Evolutionary conservation across 805 yeast species (phyloP).

Genomic region (Diddensiella santjacobensis): DNA sequence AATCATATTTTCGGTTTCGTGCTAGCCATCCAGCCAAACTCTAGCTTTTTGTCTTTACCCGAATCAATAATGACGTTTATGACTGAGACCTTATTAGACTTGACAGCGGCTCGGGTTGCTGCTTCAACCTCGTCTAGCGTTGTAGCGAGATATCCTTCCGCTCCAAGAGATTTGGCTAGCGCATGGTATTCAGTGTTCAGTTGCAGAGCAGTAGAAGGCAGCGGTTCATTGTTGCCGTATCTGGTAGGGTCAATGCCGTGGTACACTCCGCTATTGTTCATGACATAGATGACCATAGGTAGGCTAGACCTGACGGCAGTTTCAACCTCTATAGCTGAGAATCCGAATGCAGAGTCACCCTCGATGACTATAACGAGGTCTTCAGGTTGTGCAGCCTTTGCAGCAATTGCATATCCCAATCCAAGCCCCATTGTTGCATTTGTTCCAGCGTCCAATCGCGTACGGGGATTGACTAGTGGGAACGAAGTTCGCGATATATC

Average conservation of each 20-base stretch:
- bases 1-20: constrained; percentile 34
- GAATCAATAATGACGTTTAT: constrained; percentile 61
- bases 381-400: constrained; percentile 45
- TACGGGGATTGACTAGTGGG: constrained; percentile 48
- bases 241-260: constrained; percentile 49
- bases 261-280: constrained; percentile 72
- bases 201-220: constrained; percentile 60
- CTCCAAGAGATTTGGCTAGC: constrained; percentile 55
- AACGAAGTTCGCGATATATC: constrained; percentile 63
- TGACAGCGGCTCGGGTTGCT: constrained; percentile 37
- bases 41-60: constrained; percentile 51
- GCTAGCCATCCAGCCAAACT: constrained; percentile 69
- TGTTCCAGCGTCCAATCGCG: constrained; percentile 67
- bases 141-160: constrained; percentile 46
- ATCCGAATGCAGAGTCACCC: constrained; percentile 78
- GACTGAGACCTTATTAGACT: constrained; percentile 39
- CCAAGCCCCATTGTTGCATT: constrained; percentile 80
- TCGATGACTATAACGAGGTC: constrained; percentile 54
- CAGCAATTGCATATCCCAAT: constrained; percentile 63
- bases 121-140: constrained; percentile 40
- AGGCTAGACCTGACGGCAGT: constrained; percentile 55
- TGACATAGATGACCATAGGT: constrained; percentile 56
- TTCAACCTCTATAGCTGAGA: constrained; percentile 69
- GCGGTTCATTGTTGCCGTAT: constrained; percentile 27
- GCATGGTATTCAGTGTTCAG: constrained; percentile 54